A percentile compares a stretch with the other conserved stretches of the same genome.
Conservation (phyloP, 208 protist genomes). For the Porcisia hertigi region DNA sequence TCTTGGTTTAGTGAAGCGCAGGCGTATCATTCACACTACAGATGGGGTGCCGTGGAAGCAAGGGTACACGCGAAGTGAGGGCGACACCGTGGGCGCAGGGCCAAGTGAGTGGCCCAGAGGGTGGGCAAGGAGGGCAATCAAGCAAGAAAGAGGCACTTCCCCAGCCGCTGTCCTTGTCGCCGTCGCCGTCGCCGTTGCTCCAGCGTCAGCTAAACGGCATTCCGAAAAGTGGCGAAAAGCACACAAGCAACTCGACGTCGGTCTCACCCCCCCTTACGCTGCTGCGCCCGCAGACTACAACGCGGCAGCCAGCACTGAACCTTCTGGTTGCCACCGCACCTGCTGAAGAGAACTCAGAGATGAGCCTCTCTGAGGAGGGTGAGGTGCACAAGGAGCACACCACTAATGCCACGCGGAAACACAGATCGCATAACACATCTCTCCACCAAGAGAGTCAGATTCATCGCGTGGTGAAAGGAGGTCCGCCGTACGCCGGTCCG, state of each 20-base stretch:
- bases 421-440: background rate
- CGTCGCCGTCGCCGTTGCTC: background rate
- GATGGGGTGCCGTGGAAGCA: slow-evolving; percentile 52
- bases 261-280: background rate
- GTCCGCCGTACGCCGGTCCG: slow-evolving; percentile 28
- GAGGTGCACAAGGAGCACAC: background rate
- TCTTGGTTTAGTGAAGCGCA: background rate
- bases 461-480: slow-evolving; percentile 13
- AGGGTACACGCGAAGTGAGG: slow-evolving; percentile 20
- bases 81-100: background rate
- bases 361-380: background rate
- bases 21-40: background rate
- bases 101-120: background rate
- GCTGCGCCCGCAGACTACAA: background rate
- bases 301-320: no score
- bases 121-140: background rate
- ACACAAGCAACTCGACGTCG: no score
- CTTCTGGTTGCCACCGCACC: slow-evolving; percentile 15
- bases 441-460: slow-evolving; percentile 22
- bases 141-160: background rate
- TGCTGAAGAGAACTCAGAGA: background rate
- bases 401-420: background rate
- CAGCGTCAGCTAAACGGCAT: background rate
- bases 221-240: no score
- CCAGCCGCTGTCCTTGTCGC: background rate